Percentiles rank a stretch among this genome's conserved stretches.
phyloP scores from a whole-genome alignment of 2,329 filamentous ascomycete species.

The Cladophialophora exuberans region DNA sequence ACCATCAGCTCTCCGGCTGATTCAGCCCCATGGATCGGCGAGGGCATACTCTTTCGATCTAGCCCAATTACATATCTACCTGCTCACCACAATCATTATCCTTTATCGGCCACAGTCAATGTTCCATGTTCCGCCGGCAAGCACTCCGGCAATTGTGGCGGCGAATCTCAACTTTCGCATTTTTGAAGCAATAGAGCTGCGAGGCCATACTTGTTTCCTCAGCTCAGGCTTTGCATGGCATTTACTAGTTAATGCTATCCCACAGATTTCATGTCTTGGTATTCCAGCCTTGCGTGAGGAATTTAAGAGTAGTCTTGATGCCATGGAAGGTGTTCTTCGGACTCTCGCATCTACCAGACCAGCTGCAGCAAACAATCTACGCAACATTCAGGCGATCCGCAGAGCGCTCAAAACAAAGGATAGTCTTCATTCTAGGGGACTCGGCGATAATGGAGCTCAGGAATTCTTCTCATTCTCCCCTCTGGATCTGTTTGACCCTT shows the following conservation, averaged over 20 bases:
- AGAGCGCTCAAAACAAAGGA: slow-evolving; percentile 8
- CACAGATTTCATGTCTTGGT: slow-evolving; percentile 20
- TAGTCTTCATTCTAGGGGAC: background rate
- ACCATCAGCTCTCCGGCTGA: slow-evolving; percentile 10
- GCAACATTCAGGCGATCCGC: slow-evolving; percentile 19
- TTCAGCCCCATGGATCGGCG: slow-evolving; percentile 5
- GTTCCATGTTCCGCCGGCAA: slow-evolving; percentile 11
- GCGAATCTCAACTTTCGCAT: slow-evolving; percentile 22
- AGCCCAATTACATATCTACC: slow-evolving; percentile 19
- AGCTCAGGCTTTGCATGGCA: slow-evolving; percentile 19
- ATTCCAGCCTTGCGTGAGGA: slow-evolving; percentile 13
- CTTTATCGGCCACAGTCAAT: slow-evolving; percentile 21
- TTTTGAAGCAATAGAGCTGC: slow-evolving; percentile 23
- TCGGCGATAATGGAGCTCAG: background rate
- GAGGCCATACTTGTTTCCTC: slow-evolving; percentile 19
- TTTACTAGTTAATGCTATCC: slow-evolving; percentile 20
- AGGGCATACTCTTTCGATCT: slow-evolving; percentile 20
- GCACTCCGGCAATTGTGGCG: slow-evolving; percentile 10
- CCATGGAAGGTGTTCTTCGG: slow-evolving; percentile 12
- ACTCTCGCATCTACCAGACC: slow-evolving; percentile 14
- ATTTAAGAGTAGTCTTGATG: slow-evolving; percentile 13
- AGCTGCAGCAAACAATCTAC: slow-evolving; percentile 20
- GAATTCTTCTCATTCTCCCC: background rate
- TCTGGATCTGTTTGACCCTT: slow-evolving; percentile 13
- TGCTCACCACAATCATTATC: slow-evolving; percentile 22